Evolutionary conservation across 2,329 filamentous ascomycete genomes (phyloP).

Genomic region (Cordyceps sp.): DNA sequence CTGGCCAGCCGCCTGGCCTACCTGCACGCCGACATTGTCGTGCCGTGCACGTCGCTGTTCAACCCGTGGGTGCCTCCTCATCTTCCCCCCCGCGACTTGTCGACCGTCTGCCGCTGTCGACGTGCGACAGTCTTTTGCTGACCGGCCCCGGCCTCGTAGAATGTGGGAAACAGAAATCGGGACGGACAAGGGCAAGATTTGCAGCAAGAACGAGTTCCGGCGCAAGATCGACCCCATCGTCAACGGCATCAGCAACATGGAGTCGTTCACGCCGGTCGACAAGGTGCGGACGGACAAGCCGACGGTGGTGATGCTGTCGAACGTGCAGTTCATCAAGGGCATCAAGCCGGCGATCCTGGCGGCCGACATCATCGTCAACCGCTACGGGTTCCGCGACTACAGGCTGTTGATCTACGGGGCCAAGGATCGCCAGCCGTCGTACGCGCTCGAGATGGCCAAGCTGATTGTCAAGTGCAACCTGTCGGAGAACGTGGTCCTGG

Average conservation of each 20-base stretch:
- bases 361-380: slow-evolving; percentile 48
- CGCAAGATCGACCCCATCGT: slow-evolving; percentile 48
- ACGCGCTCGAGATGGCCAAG: slow-evolving; percentile 40
- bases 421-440: slow-evolving; percentile 44
- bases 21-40: slow-evolving; percentile 39
- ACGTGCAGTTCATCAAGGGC: slow-evolving; percentile 43
- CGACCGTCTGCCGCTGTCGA: no score
- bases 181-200: slow-evolving; percentile 36
- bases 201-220: slow-evolving; percentile 38
- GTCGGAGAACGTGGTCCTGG: slow-evolving; percentile 30
- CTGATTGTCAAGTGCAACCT: slow-evolving; percentile 39
- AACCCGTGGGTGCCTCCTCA: slow-evolving; percentile 29
- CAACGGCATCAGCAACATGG: slow-evolving; percentile 49
- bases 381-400: slow-evolving; percentile 50
- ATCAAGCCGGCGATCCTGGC: slow-evolving; percentile 48
- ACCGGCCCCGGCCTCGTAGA: not conserved
- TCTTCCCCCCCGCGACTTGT: no score
- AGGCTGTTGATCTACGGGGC: slow-evolving; percentile 45
- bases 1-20: slow-evolving; percentile 27
- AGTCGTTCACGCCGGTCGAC: slow-evolving; percentile 41
- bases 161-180: slow-evolving; percentile 48
- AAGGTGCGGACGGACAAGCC: slow-evolving; percentile 40
- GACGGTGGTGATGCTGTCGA: slow-evolving; percentile 49
- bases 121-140: no score
- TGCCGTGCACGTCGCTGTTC: slow-evolving; percentile 43